A percentile compares a stretch with the other conserved stretches of the same genome.
Evolutionary conservation across 176 grass and related monocot genomes (phyloP).

Genomic region (Tuctoria greenei): DNA sequence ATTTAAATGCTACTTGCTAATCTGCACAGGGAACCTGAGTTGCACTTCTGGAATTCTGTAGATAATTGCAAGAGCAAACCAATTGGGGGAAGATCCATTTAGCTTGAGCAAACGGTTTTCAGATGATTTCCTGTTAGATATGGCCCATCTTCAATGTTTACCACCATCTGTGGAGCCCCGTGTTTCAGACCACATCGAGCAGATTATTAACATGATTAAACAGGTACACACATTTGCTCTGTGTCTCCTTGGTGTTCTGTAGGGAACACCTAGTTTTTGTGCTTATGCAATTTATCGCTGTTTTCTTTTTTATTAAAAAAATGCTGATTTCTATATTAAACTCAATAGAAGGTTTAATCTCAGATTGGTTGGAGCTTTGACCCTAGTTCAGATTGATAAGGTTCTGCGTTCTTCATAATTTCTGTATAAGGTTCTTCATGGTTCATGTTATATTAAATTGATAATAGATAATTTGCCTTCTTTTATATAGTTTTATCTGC

Average conservation of each 20-base stretch:
- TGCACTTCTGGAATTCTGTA: slow-evolving; percentile 89
- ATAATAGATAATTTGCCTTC: background rate
- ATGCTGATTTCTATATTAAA: background rate
- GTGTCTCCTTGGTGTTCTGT: slow-evolving; percentile 8
- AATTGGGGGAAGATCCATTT: slow-evolving; percentile 82
- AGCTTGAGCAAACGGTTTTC: slow-evolving; percentile 75
- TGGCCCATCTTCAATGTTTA: slow-evolving; percentile 86
- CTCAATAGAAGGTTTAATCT: background rate
- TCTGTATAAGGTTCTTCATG: background rate
- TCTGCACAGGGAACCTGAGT: slow-evolving; percentile 78
- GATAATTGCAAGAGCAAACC: slow-evolving; percentile 97
- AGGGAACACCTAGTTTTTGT: background rate
- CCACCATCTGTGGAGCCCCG: slow-evolving; percentile 81
- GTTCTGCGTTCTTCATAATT: background rate
- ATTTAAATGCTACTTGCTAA: slow-evolving; percentile 49
- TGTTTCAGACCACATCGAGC: slow-evolving; percentile 80
- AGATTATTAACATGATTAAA: slow-evolving; percentile 95
- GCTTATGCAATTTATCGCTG: background rate
- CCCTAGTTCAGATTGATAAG: background rate
- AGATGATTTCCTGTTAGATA: slow-evolving; percentile 85
- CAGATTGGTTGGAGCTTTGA: slow-evolving; percentile 26
- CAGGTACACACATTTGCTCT: slow-evolving; percentile 51
- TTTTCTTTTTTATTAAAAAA: background rate
- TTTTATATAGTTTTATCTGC: background rate
- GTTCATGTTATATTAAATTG: background rate